Base-by-base conservation (phyloP, 2,329 filamentous ascomycete species). In the Stachybotrys elegans region DNA sequence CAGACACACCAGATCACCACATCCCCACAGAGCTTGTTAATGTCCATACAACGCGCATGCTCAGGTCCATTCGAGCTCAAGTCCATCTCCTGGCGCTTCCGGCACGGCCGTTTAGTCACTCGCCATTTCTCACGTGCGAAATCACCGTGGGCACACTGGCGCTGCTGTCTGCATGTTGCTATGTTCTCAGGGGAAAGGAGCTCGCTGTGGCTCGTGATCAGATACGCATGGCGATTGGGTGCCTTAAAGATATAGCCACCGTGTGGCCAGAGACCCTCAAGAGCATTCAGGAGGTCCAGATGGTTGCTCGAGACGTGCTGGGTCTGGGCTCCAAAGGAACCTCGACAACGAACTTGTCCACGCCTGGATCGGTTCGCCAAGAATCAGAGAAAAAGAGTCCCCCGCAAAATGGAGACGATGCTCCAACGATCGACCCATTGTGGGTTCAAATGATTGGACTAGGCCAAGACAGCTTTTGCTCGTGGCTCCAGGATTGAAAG, bases 121-220 rank as follows among this genome's bases (percentile, higher is more conserved):
- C 57, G 0, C 68, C 68, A 0, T 71, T 71, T 32, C 54, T 53
- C 0, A 66, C 62, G 0, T 71, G 68, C 52, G 70, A 70, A 65
- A 48, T 68, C 12, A 66, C 58, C 32, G 60, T 62, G 16, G 68
- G 62, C 0, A 64, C 60, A 0, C 51, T 70, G 3, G 52, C 61
- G 3, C 53, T 63, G 4, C 50, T 63, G 4, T 67, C 68, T 0
- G 67, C 67, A 3, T 70, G 66, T 47, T 59, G 54, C 13, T 63
- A 56, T 42, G 44, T 64, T 19, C 47, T 69, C n/a, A 53, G 52
- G 7, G 61, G 57, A 0, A 51, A 54, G 21, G 55, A 65, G 14
- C 48, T 69, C 5, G 49, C 56, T 1, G 54, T 64, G 2, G 65
- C 65, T n/a, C 54, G 68, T 45, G 59, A 66, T 20, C 67, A 71